These are phyloP conservation scores for Starmerella scarabaei DNA, from an alignment of 805 yeast genomes.

Conservation along the genomic window DNA sequence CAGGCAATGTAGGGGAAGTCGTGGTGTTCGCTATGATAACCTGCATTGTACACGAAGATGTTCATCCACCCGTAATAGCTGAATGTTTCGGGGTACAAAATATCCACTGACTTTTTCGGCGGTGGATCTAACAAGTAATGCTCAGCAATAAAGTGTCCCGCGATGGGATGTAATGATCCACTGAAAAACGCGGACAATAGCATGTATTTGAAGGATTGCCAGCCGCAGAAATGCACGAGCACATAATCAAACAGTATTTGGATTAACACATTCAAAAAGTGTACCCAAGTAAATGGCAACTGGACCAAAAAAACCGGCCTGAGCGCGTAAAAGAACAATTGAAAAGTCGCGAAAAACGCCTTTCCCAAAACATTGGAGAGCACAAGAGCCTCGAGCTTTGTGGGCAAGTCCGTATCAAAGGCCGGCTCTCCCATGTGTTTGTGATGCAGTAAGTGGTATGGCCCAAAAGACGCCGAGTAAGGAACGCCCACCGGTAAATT, in stretches of 20 bases:
- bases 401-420: conserved; percentile 81
- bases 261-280: conserved; percentile 47
- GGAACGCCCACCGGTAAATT: conserved; percentile 86
- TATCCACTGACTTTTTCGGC: conserved; percentile 11
- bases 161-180: conserved; percentile 85
- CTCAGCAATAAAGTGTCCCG: conserved; percentile 94
- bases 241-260: conserved; percentile 49
- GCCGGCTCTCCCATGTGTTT: conserved; percentile 76
- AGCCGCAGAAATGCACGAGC: conserved; percentile 50
- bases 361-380: conserved; percentile 71
- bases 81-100: conserved; percentile 54
- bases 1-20: conserved; percentile 92
- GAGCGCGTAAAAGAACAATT: conserved; percentile 75
- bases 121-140: conserved; percentile 52
- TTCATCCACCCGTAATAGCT: conserved; percentile 78
- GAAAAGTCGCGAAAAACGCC: conserved; percentile 81
- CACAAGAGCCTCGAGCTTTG: conserved; percentile 58
- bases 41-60: conserved; percentile 77
- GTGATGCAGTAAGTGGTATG: conserved; percentile 85
- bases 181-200: conserved; percentile 70
- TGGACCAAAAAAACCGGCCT: conserved; percentile 79
- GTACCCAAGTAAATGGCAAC: conserved; percentile 61
- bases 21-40: conserved; percentile 89
- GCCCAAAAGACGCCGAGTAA: conserved; percentile 75
- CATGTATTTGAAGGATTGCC: conserved; percentile 51